Conservation (phyloP, 2,329 filamentous ascomycete genomes). For the Talaromyces sp. region DNA sequence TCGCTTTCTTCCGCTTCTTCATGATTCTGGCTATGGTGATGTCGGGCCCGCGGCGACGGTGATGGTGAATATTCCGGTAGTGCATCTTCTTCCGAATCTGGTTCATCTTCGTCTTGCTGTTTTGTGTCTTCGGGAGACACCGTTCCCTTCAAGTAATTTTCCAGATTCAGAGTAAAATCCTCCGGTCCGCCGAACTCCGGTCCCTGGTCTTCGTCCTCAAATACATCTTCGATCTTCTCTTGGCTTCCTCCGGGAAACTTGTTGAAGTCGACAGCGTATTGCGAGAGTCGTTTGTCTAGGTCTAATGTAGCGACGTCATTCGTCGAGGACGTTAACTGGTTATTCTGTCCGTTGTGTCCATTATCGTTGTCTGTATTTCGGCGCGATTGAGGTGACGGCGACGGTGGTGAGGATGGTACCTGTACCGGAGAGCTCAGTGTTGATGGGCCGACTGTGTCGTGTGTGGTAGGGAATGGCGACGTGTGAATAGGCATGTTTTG, state of each 20-base stretch:
- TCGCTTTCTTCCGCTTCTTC: conserved; percentile 42
- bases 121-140: not conserved
- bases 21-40: conserved; percentile 26
- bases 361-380: conserved; percentile 7
- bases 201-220: conserved; percentile 31
- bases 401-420: conserved; percentile 16
- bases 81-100: conserved; percentile 18
- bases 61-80: conserved; percentile 21
- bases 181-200: conserved; percentile 43
- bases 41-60: conserved; percentile 23
- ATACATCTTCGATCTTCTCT: conserved; percentile 27
- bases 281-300: conserved; percentile 41
- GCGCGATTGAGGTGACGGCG: not conserved
- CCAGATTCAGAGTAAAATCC: conserved; percentile 45
- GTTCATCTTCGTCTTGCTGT: conserved; percentile 13
- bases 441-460: conserved; percentile 44
- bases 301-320: conserved; percentile 31
- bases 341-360: conserved; percentile 14
- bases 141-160: conserved; percentile 33
- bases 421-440: conserved; percentile 36
- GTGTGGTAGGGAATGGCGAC: conserved; percentile 41
- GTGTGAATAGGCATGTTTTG: conserved; percentile 38
- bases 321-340: conserved; percentile 24
- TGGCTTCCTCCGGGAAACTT: conserved; percentile 34
- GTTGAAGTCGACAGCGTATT: conserved; percentile 43